A percentile compares a stretch with the other conserved stretches of the same genome.
Conservation (phyloP, 1,284 basidiomycete species). For the Ceratorhiza oryzae-sativae region DNA sequence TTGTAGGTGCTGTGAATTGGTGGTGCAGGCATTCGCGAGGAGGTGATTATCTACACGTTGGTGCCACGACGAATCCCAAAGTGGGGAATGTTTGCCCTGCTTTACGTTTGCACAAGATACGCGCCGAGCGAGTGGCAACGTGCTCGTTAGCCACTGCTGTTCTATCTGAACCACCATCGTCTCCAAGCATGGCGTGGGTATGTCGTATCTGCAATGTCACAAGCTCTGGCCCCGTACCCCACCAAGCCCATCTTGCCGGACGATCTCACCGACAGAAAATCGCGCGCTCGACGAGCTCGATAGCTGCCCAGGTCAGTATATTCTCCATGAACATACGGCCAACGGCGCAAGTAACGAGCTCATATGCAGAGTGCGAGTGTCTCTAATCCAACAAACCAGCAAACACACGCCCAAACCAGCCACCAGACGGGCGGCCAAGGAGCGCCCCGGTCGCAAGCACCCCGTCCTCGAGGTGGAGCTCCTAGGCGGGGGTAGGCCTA, state of each 20-base stretch:
- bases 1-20: too few relatives aligned
- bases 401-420: neutral
- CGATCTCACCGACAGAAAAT: neutral
- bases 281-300: neutral
- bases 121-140: slow-evolving; percentile 2
- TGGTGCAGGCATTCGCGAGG: too few relatives aligned
- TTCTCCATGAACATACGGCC: too few relatives aligned
- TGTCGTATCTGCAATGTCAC: slow-evolving; percentile 13
- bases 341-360: too few relatives aligned
- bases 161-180: neutral
- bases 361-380: neutral
- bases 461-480: neutral
- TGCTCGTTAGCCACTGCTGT: neutral
- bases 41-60: too few relatives aligned
- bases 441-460: neutral
- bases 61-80: too few relatives aligned
- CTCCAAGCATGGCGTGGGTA: neutral
- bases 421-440: neutral
- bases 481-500: neutral
- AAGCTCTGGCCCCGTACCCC: neutral
- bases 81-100: neutral
- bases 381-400: neutral
- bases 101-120: neutral
- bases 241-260: neutral
- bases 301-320: neutral